Evolutionary conservation across 1,284 basidiomycete species (phyloP).

Genomic region (Puccinia polysora): DNA sequence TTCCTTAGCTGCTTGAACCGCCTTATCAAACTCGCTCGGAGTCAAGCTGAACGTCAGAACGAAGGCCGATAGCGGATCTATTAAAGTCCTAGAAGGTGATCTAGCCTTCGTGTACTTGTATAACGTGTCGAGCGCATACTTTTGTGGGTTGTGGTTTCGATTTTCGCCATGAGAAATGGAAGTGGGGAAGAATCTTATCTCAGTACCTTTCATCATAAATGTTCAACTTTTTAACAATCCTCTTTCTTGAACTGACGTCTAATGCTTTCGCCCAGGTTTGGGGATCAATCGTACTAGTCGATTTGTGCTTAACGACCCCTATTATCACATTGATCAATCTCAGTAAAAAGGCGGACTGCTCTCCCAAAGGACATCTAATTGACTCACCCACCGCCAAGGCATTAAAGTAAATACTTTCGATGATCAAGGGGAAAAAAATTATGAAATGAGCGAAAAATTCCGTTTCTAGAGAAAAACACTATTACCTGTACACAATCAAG

Average conservation of each 20-base stretch:
- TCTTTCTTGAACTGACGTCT: conserved; percentile 49
- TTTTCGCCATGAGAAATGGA: background rate
- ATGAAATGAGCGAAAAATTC: background rate
- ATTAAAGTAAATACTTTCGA: conserved; percentile 73
- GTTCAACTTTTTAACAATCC: no score
- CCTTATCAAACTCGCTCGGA: conserved; percentile 57
- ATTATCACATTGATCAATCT: background rate
- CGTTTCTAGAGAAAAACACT: no score
- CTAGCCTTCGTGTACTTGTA: conserved; percentile 84
- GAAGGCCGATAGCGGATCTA: conserved; percentile 86
- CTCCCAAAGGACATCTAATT: background rate
- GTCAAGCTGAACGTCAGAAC: conserved; percentile 58
- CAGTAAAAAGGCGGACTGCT: background rate
- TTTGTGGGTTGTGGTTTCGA: background rate
- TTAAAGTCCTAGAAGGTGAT: conserved; percentile 79
- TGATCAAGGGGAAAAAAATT: background rate
- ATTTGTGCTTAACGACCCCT: conserved; percentile 20
- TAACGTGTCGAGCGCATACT: conserved; percentile 64
- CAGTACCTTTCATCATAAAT: background rate
- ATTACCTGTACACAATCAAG: no score
- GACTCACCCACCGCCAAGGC: conserved; percentile 67
- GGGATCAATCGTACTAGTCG: conserved; percentile 54
- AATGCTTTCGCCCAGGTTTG: conserved; percentile 65
- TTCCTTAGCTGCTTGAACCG: conserved; percentile 63
- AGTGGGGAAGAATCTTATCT: background rate